Evolutionary conservation across 305 asterid genomes (phyloP), one percentile per base, ranked within the genome.

Genomic region (Coffea humblotiana): DNA sequence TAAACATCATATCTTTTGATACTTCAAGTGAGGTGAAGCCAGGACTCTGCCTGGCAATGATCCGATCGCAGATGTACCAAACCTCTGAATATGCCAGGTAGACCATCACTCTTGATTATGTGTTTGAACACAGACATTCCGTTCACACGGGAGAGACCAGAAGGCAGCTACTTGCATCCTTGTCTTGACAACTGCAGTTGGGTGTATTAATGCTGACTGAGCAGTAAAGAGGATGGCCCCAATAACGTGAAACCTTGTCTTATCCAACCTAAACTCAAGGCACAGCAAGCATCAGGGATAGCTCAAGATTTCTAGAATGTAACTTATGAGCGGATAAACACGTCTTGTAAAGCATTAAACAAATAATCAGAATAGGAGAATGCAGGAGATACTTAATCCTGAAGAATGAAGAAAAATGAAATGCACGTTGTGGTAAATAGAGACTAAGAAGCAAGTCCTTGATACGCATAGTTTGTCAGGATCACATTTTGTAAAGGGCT

Each of bases 41-140:
- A 95, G 85, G 83, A 95, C 98, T 83, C 97, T 90, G 66, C 99
- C 98, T n/a, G 99, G 99, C 89, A 95, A 40, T 2, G 97, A 88
- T 78, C 97, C 99, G 72, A 95, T 63, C 16, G 97, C 97, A 19
- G 97, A 93, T 43, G 98, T 92, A 83, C 93, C 97, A 79, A 95
- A 76, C 98, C 98, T 91, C 98, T 89, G 83, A 88, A 95, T 58
- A 88, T 82, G 58, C 98, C 98, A 58, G 87, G 87, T 81, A 92
- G 61, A 43, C 99, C 97, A 37, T 93, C 96, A 19, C 54, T 82
- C 78, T 80, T 82, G 40, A 93, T 86, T 71, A 92, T 90, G 78
- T 80, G 89, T 47, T 85, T 90, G 79, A 93, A 95, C 37, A 93
- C 88, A 70, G 93, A 90, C 14, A 89, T 73, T 64, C 98, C 99